Conservation (phyloP, 768 basidiomycete genomes). For the Phaeotremella skinneri region DNA sequence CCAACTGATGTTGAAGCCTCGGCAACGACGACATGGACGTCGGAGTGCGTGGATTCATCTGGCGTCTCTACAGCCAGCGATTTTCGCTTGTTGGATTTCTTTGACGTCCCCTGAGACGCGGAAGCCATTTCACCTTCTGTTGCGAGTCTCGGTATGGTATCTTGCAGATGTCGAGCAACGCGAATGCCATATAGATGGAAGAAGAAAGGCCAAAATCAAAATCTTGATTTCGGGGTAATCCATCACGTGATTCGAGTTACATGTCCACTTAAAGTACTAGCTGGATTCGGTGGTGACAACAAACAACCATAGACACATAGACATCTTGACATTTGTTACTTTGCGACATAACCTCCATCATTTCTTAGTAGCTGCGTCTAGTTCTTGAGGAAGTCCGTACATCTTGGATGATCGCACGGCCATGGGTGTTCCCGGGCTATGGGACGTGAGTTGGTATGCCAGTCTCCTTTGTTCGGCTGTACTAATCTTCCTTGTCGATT, state of each 20-base stretch:
- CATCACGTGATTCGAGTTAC: conserved; percentile 7
- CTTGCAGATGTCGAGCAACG: no score
- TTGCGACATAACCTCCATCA: neutral
- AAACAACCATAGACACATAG: neutral
- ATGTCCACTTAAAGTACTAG: no score
- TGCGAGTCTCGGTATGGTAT: neutral
- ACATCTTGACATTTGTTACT: neutral
- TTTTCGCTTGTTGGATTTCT: conserved; percentile 38
- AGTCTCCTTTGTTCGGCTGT: neutral
- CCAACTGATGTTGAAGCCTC: conserved; percentile 29
- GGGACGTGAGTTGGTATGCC: conserved; percentile 50
- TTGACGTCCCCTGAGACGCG: conserved; percentile 3
- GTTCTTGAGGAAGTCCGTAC: neutral
- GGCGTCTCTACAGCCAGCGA: conserved; percentile 20
- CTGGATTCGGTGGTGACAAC: neutral
- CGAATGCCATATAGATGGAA: neutral
- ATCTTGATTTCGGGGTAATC: conserved; percentile 6
- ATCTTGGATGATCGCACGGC: conserved; percentile 10
- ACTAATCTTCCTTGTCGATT: neutral
- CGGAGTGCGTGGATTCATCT: neutral
- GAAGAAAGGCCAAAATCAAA: neutral
- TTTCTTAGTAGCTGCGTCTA: neutral
- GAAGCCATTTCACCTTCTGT: conserved; percentile 12
- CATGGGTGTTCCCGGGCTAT: conserved; percentile 54
- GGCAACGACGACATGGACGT: conserved; percentile 29